phyloP scores from a whole-genome alignment of 2,329 filamentous ascomycete genomes.

The Tricladium varicosporioides region DNA sequence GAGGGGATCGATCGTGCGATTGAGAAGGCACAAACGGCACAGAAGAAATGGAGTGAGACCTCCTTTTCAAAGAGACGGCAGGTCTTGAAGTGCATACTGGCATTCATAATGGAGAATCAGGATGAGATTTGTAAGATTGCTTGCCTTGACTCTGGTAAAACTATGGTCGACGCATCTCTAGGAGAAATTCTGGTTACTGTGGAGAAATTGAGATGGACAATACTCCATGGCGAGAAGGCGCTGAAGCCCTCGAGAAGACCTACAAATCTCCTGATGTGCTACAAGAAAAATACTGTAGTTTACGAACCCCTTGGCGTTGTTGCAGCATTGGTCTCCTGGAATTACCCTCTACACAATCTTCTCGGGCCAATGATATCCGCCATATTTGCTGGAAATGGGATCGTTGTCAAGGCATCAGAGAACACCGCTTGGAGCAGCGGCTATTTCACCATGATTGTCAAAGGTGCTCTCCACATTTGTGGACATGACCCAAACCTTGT shows the following conservation, averaged over 20 bases:
- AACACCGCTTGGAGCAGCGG: conserved; percentile 89
- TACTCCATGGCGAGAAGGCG: conserved; percentile 83
- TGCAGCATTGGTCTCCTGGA: conserved; percentile 92
- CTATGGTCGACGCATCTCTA: conserved; percentile 87
- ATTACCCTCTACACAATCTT: conserved; percentile 95
- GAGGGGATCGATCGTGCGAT: conserved; percentile 79
- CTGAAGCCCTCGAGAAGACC: conserved; percentile 70
- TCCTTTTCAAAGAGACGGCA: conserved; percentile 73
- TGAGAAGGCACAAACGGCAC: conserved; percentile 69
- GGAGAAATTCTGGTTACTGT: conserved; percentile 92
- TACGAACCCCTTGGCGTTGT: conserved; percentile 95
- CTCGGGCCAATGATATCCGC: conserved; percentile 87
- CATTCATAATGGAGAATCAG: conserved; percentile 84
- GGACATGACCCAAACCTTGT: conserved; percentile 80
- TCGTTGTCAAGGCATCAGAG: conserved; percentile 92
- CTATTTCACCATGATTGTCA: conserved; percentile 79
- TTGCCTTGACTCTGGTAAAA: conserved; percentile 93
- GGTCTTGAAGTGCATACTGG: conserved; percentile 78
- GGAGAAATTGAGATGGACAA: conserved; percentile 94
- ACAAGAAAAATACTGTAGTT: conserved; percentile 86
- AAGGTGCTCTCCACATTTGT: conserved; percentile 76
- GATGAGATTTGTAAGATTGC: conserved; percentile 81
- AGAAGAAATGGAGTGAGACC: conserved; percentile 74
- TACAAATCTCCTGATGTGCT: conserved; percentile 90
- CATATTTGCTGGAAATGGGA: conserved; percentile 86